Evolutionary conservation across 2,329 filamentous ascomycete species (phyloP), one percentile per base, ranked within the genome.

Genomic region (Talaromyces sp.): DNA sequence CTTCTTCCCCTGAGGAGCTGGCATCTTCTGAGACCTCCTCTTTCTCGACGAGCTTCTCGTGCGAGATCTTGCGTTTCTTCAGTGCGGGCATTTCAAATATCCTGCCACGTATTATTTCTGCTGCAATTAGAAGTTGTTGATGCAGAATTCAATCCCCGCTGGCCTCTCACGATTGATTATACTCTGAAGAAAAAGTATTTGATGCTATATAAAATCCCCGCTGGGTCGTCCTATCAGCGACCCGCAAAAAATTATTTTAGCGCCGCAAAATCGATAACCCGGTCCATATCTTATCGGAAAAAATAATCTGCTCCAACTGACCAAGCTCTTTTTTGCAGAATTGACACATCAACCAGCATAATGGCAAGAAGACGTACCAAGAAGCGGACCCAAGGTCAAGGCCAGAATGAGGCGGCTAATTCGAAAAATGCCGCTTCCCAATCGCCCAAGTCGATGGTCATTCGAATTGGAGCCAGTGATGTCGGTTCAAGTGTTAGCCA

Each of bases 391-490:
- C 93, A 97, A 78, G 79, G 89, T 63, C 88, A 89, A 67, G 86
- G 89, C 60, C 85, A 86, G 61, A 86, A 86, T 71, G 84, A 71
- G 72, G 82, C 72, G 71, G 80, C 68, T 69, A 83, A 73, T 63
- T 75, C 74, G 60, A 84, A 85, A 68, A 81, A 84, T 50, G 59
- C 35, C 41, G 63, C 41, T 14, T 65, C 63, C 14, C 52, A 62
- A 49, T 85, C 88, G 60, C 95, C 95, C 39, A 97, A 97, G 84
- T 96, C 90, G 76, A 97, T 99, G 94, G 94, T 99, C 66, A 97
- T 99, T 78, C 91, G 95, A 71, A 93, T 97, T 73, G 95, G 95
- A 72, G 94, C 93, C 71, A 91, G 93, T 73, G 92, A 97, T 75
- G 92, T 99, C 61, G 95, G 95, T 65, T 87, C 92, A 66, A 96